phyloP scores from a whole-genome alignment of 257 asterid species.

The Ballota nigra region DNA sequence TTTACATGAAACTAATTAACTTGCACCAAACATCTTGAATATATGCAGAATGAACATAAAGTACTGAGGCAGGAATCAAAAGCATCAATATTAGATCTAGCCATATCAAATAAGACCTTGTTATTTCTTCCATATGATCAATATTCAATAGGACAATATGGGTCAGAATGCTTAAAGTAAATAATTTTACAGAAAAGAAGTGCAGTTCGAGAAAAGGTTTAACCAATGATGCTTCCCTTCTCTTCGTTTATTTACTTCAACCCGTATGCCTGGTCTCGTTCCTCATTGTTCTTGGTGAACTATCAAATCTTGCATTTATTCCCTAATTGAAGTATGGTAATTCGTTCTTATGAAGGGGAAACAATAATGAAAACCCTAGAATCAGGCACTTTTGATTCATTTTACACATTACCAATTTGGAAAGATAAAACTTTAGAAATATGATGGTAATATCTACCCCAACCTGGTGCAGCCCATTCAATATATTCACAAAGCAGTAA shows the following conservation, averaged over 20 bases:
- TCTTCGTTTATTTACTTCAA: background rate
- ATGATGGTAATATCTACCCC: background rate
- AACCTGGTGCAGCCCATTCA: background rate
- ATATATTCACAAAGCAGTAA: background rate
- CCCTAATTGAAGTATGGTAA: background rate
- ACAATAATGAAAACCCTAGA: background rate
- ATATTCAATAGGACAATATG: background rate
- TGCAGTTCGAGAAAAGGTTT: background rate
- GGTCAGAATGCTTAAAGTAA: background rate
- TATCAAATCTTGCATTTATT: background rate
- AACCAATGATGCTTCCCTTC: background rate
- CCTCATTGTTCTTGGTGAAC: background rate
- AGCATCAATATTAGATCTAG: background rate
- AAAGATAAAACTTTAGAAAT: conserved; percentile 6
- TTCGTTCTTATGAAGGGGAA: background rate
- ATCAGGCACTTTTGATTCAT: background rate
- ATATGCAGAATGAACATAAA: background rate
- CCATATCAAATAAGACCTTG: background rate
- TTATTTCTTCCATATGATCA: background rate
- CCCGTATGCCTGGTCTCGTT: background rate
- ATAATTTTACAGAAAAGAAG: background rate
- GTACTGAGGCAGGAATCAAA: background rate
- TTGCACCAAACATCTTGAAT: conserved; percentile 4
- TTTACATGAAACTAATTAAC: background rate
- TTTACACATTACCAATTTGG: background rate